phyloP scores from a whole-genome alignment of 495 filamentous ascomycete species.

The Aspergillus cavernicola region DNA sequence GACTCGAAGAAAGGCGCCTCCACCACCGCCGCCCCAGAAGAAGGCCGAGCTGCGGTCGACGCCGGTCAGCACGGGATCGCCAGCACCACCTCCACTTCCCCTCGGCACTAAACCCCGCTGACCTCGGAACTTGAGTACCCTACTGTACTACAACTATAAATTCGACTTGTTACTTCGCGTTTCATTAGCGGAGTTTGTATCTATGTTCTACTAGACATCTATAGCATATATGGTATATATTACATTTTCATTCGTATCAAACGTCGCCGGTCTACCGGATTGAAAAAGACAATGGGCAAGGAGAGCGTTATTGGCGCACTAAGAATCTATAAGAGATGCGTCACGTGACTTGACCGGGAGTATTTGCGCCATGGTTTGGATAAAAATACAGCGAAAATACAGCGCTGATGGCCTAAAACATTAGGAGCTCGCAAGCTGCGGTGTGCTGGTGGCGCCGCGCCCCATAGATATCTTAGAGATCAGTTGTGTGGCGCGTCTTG shows the following conservation, averaged over 20 bases:
- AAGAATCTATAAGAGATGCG: no score
- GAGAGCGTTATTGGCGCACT: no score
- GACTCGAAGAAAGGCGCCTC: conserved; percentile 61
- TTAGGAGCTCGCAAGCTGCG: background rate
- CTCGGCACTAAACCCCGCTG: conserved; percentile 43
- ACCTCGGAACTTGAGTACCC: no score
- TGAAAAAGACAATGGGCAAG: no score
- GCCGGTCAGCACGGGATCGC: conserved; percentile 22
- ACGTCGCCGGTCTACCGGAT: no score
- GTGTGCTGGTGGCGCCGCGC: background rate
- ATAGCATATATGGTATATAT: background rate
- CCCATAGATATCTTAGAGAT: background rate
- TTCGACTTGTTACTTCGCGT: background rate
- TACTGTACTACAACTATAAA: background rate
- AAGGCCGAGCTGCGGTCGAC: conserved; percentile 42
- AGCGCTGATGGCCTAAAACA: background rate
- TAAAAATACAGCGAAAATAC: background rate
- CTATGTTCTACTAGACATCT: background rate
- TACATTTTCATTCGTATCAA: no score
- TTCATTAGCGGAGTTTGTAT: background rate
- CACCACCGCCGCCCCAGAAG: conserved; percentile 63
- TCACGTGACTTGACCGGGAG: no score
- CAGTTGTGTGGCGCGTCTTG: background rate
- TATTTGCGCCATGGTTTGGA: no score
- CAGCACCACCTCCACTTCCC: conserved; percentile 40